phyloP scores from a whole-genome alignment of 306 rosid genomes.

The Gleditsia sinensis region DNA sequence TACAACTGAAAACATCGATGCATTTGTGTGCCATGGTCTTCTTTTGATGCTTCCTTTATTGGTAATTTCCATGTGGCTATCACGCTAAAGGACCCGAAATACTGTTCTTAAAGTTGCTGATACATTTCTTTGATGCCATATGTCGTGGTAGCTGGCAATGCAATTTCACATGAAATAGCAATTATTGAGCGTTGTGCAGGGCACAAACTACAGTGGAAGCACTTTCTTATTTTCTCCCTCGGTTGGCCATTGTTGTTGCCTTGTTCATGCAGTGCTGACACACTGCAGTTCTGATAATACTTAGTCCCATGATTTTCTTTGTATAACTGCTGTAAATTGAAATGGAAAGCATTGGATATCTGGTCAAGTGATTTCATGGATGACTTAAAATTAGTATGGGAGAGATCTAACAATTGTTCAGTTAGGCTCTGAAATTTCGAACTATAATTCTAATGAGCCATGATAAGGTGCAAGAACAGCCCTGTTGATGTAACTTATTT shows the following conservation, averaged over 20 bases:
- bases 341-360: neutral
- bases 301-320: neutral
- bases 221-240: neutral
- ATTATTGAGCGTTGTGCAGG: neutral
- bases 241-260: slow-evolving; percentile 16
- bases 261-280: neutral
- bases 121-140: slow-evolving; percentile 5
- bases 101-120: neutral
- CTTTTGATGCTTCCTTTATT: slow-evolving; percentile 64
- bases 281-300: neutral
- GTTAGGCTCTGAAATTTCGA: neutral
- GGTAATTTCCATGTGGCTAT: slow-evolving; percentile 62
- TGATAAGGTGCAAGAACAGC: neutral
- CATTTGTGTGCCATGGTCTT: slow-evolving; percentile 71
- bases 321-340: neutral
- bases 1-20: slow-evolving; percentile 54
- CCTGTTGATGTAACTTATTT: neutral
- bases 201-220: neutral
- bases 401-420: neutral
- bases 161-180: slow-evolving; percentile 7
- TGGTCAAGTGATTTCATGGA: neutral
- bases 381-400: neutral
- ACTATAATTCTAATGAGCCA: neutral
- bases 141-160: slow-evolving; percentile 11
- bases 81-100: slow-evolving; percentile 33